Percentiles rank a stretch among this genome's conserved stretches.
phyloP scores from a whole-genome alignment of 371 early-diverging fungal species.

The Mortierella sp. region DNA sequence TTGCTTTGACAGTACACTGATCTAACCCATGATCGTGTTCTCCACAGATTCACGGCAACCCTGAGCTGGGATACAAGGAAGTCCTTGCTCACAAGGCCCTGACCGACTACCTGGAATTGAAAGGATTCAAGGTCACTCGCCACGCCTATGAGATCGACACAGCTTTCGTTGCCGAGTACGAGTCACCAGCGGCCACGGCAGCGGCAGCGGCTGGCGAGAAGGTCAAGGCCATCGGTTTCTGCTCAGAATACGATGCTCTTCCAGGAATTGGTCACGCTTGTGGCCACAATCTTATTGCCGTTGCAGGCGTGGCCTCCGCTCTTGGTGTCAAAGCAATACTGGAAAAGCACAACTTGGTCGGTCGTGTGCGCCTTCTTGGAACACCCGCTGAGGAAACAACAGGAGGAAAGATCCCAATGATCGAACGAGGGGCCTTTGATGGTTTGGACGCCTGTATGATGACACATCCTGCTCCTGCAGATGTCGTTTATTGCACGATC shows the following conservation, averaged over 20 bases:
- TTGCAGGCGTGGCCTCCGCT: slow-evolving; percentile 76
- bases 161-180: slow-evolving; percentile 72
- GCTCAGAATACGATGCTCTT: slow-evolving; percentile 75
- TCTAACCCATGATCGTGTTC: too few relatives aligned
- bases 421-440: slow-evolving; percentile 69
- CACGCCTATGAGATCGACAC: slow-evolving; percentile 68
- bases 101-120: slow-evolving; percentile 64
- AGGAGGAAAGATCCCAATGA: slow-evolving; percentile 78
- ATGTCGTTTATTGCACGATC: slow-evolving; percentile 28
- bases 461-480: slow-evolving; percentile 72
- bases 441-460: slow-evolving; percentile 77
- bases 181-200: slow-evolving; percentile 40
- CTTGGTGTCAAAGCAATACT: slow-evolving; percentile 63
- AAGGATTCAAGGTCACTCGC: slow-evolving; percentile 66
- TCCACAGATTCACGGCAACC: slow-evolving; percentile 68
- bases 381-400: slow-evolving; percentile 83
- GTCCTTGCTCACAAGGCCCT: slow-evolving; percentile 60
- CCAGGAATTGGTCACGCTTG: slow-evolving; percentile 66
- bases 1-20: background rate
- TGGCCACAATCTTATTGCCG: slow-evolving; percentile 73
- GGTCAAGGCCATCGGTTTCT: slow-evolving; percentile 56
- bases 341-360: slow-evolving; percentile 61
- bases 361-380: slow-evolving; percentile 76
- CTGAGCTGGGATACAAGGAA: slow-evolving; percentile 71
- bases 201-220: slow-evolving; percentile 24